Base-by-base conservation (phyloP, 192 early-diverging fungal genomes). In the Entrophospora sp. region DNA sequence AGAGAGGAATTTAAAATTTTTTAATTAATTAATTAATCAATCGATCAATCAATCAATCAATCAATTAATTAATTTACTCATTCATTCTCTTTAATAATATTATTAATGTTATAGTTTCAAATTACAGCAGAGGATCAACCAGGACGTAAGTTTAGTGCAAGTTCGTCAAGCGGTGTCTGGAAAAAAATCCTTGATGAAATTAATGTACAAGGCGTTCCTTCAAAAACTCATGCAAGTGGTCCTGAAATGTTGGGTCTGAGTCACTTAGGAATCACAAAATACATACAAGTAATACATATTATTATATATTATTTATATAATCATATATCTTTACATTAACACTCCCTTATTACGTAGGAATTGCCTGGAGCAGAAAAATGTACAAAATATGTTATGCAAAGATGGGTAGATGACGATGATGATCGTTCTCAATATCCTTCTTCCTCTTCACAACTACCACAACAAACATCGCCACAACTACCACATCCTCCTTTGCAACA, bases 81-180 rank as follows among this genome's bases (percentile, higher is more conserved):
- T n/a, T n/a, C n/a, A n/a, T n/a, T n/a, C n/a, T n/a, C n/a, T n/a
- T n/a, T 51, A 48, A 37, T 45, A n/a, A 16, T 25, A 61, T 61
- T 59, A 28, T 22, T 61, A 30, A 8, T 37, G 32, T 34, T 46
- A 13, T 64, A 85, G 68, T 88, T 88, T 71, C 83, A 85, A 72
- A 84, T 88, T 56, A 85, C 85, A 6, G 73, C 84, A 3, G 81
- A 80, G 38, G 87, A 88, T 38, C 79, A 82, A 77, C 84, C 85
- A 4, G 80, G 77, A 5, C 67, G 68, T 43, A 75, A 79, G 0
- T 88, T 87, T 57, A 63, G 69, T 22, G 82, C 84, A 16, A 74
- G 69, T n/a, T 87, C 87, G 7, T 82, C 85, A 2, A 86, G 82
- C 71, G 87, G 87, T 10, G 87, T 79, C 38, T 88, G 87, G 87